Evolutionary conservation across 331 rosid species (phyloP).

Genomic region (Telfairia occidentalis): DNA sequence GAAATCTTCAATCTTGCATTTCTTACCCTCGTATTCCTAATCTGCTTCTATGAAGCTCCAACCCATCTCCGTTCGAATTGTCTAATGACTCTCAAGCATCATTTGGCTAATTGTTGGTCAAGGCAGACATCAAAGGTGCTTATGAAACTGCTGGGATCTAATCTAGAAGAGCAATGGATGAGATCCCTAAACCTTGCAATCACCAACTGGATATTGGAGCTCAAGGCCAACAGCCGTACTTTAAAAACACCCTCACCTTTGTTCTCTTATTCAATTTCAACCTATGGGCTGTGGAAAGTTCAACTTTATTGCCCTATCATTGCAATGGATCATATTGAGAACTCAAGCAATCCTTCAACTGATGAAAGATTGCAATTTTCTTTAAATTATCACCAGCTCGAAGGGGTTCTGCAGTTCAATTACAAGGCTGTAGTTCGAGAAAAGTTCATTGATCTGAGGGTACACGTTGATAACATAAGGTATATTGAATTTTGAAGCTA

Average conservation of each 20-base stretch:
- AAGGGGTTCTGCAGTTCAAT: slow-evolving; percentile 74
- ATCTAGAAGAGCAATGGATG: slow-evolving; percentile 79
- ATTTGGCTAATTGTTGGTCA: slow-evolving; percentile 34
- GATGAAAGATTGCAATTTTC: slow-evolving; percentile 65
- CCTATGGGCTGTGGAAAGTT: slow-evolving; percentile 69
- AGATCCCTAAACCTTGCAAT: slow-evolving; percentile 68
- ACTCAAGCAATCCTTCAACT: slow-evolving; percentile 27
- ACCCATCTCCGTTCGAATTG: slow-evolving; percentile 35
- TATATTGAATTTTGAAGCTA: slow-evolving; percentile 13
- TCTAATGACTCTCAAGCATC: slow-evolving; percentile 33
- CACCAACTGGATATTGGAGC: slow-evolving; percentile 63
- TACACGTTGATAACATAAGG: slow-evolving; percentile 78
- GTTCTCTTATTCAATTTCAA: slow-evolving; percentile 46
- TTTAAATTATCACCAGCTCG: slow-evolving; percentile 70
- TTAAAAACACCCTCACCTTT: slow-evolving; percentile 57
- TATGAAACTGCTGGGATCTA: slow-evolving; percentile 65
- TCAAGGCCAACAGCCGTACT: slow-evolving; percentile 18
- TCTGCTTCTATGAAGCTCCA: slow-evolving; percentile 80
- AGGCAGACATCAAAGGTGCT: slow-evolving; percentile 38
- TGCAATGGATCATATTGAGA: slow-evolving; percentile 51
- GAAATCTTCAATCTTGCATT: slow-evolving; percentile 55
- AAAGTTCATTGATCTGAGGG: slow-evolving; percentile 55
- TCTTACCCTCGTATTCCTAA: slow-evolving; percentile 50
- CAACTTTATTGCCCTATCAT: slow-evolving; percentile 71
- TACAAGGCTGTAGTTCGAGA: slow-evolving; percentile 37